Base-by-base conservation (phyloP, 2,329 filamentous ascomycete genomes). In the Ustulina deusta region DNA sequence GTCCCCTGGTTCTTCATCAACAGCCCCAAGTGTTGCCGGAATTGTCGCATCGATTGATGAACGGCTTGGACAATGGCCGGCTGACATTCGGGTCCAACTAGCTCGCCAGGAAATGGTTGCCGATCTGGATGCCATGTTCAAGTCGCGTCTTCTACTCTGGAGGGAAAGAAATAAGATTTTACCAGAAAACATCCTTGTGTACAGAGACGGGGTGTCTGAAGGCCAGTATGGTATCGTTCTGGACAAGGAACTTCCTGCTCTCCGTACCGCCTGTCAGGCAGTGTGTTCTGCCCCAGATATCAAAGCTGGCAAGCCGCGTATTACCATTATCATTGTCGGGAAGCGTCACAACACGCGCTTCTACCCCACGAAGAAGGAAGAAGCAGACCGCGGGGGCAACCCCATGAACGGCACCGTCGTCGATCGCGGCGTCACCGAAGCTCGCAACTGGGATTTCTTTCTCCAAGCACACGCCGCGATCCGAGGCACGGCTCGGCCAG, bases 291-390 rank as follows among this genome's bases (percentile, higher is more conserved):
- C 82, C 0, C 4, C 76, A 78, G 1, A 85, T 82, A 2, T 91
- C 93, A 0, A 88, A 86, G 52, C n/a, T 11, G 42, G 56, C 56
- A 59, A 49, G 32, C 57, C 44, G 6, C 44, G 22, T 20, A 84
- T 97, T 10, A 86, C 91, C 0, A 86, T 97, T 55, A 83, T 97
- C 48, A 85, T 97, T 4, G 94, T 94, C 0, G 93, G 94, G 25
- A 97, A 97, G 81, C 87, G 94, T 0, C 94, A 97, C 73, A 91
- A 97, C 74, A 96, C 93, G 0, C 89, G 94, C 0, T 97, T 97
- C 81, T 97, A 91, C 76, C 92, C 93, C 0, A 91, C 90, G 0
- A 79, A 82, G 1, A 74, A 81, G 0, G 74, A 82, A 1, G 76
- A 83, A 42, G 80, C 81, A 69, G 77, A 74, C 0, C 81, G 80